Percentiles rank a stretch among this genome's conserved stretches.
phyloP scores from a whole-genome alignment of 805 yeast genomes.

The Saccharomyces kudriavzevii region DNA sequence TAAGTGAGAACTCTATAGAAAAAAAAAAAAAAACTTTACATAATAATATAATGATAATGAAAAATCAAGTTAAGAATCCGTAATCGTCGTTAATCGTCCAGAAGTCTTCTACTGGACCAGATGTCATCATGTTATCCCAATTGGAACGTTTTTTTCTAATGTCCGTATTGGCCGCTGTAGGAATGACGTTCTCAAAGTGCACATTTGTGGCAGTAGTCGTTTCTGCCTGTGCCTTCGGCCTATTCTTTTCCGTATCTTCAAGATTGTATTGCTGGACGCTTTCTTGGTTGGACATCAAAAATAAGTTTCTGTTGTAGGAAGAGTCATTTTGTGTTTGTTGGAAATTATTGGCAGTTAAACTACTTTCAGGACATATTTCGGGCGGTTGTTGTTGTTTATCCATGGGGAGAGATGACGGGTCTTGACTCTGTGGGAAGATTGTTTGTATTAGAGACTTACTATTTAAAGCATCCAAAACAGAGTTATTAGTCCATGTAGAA shows the following conservation, averaged over 20 bases:
- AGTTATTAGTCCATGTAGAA: slow-evolving; percentile 45
- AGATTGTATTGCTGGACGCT: background rate
- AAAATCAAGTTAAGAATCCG: slow-evolving; percentile 36
- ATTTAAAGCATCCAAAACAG: slow-evolving; percentile 17
- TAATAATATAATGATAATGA: background rate
- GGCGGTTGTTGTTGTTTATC: slow-evolving; percentile 8
- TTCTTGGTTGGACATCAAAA: slow-evolving; percentile 11
- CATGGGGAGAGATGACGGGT: background rate
- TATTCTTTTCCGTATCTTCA: background rate
- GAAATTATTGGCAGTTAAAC: slow-evolving; percentile 3
- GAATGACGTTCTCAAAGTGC: background rate
- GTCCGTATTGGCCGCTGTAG: background rate
- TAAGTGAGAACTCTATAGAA: no score
- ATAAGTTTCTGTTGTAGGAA: slow-evolving; percentile 1
- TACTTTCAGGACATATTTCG: background rate
- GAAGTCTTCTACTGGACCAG: slow-evolving; percentile 36
- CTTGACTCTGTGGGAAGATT: background rate
- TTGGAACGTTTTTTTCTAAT: background rate
- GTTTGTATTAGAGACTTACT: background rate
- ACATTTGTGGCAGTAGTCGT: background rate
- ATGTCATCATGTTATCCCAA: slow-evolving; percentile 1
- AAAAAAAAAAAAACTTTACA: background rate
- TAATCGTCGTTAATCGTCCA: slow-evolving; percentile 43
- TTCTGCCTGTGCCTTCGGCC: background rate
- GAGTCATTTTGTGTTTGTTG: background rate